Evolutionary conservation across 345 rosid species (phyloP).

Genomic region (Aquilaria sinensis): DNA sequence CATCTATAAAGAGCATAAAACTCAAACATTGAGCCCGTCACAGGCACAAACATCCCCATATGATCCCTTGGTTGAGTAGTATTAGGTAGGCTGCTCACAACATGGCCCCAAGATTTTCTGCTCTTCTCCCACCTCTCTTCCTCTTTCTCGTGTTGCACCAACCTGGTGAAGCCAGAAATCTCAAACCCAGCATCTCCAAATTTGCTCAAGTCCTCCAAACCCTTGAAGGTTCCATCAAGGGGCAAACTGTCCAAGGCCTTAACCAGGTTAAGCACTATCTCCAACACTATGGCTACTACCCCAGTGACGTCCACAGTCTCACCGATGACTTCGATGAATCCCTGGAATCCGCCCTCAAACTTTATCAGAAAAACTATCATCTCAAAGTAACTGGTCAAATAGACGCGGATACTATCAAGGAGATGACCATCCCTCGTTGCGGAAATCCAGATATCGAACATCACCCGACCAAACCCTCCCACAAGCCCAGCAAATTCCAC

Average conservation of each 20-base stretch:
- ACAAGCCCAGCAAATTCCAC: conserved; percentile 11
- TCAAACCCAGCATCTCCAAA: too few species aligned
- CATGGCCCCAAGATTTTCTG: too few species aligned
- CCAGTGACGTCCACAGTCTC: neutral
- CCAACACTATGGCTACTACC: conserved; percentile 15
- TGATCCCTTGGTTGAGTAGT: too few species aligned
- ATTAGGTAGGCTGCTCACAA: too few species aligned
- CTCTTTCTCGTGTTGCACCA: too few species aligned
- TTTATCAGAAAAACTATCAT: conserved; percentile 11
- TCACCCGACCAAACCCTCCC: neutral
- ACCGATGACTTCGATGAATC: conserved; percentile 1
- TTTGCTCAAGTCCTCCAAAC: conserved; percentile 5
- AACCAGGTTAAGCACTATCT: conserved; percentile 12
- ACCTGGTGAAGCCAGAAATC: too few species aligned
- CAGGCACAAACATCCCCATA: too few species aligned
- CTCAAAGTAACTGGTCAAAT: conserved; percentile 12
- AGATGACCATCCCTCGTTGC: conserved; percentile 20
- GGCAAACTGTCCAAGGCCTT: conserved; percentile 7
- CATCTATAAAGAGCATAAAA: too few species aligned
- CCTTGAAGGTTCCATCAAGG: conserved; percentile 12
- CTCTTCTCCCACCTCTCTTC: too few species aligned
- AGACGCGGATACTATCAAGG: neutral
- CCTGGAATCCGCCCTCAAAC: conserved; percentile 9
- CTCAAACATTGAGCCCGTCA: too few species aligned
- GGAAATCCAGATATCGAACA: conserved; percentile 19